Conservation (phyloP, 345 rosid species). For the Excoecaria agallocha region DNA sequence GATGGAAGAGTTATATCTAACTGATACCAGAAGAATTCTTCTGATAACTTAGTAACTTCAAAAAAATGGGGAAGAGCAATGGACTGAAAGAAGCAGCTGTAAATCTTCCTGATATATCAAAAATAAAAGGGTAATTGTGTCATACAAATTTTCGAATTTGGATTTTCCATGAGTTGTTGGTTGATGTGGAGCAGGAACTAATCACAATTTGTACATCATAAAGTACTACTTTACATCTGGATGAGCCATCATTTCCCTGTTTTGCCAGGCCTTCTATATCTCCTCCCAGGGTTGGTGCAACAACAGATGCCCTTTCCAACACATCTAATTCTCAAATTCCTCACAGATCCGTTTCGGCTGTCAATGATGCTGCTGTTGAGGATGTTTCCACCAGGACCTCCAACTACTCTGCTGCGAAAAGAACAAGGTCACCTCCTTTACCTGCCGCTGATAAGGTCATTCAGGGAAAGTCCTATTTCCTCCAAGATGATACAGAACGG, state of each 20-base stretch:
- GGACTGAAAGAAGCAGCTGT: not conserved
- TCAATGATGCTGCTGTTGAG: conserved; percentile 15
- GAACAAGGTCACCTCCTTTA: conserved; percentile 70
- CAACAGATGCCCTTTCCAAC: conserved; percentile 32
- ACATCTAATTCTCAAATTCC: conserved; percentile 29
- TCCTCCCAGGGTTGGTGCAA: conserved; percentile 42
- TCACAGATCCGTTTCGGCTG: conserved; percentile 28
- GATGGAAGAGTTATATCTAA: not conserved
- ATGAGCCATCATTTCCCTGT: conserved; percentile 24
- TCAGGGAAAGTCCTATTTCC: conserved; percentile 38
- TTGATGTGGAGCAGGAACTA: not conserved
- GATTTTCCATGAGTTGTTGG: conserved; percentile 1
- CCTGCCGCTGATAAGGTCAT: conserved; percentile 40
- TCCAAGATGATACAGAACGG: conserved; percentile 62
- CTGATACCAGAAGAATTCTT: not conserved
- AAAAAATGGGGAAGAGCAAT: not conserved
- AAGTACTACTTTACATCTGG: conserved; percentile 7
- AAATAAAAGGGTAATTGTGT: not conserved
- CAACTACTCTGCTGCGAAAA: conserved; percentile 41
- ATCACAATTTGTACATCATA: not conserved
- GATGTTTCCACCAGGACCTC: conserved; percentile 27
- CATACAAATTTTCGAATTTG: not conserved
- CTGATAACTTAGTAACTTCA: not conserved
- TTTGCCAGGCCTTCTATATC: conserved; percentile 42
- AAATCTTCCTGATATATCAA: not conserved